Conservation (phyloP, 1,284 basidiomycete species). For the Hemileia vastatrix region DNA sequence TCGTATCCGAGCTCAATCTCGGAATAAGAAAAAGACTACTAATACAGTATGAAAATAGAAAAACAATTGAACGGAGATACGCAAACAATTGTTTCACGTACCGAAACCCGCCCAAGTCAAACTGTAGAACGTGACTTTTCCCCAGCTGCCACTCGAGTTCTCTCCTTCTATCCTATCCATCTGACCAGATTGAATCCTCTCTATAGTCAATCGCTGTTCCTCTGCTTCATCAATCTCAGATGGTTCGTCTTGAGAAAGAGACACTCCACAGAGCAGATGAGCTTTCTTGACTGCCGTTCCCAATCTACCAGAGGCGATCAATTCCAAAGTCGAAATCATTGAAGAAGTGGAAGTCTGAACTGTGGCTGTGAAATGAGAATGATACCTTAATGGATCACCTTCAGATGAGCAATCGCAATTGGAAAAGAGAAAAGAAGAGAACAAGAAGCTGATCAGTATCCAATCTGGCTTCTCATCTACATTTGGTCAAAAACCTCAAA, state of each 20-base stretch:
- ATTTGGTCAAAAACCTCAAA: constrained; percentile 24
- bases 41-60: too few species aligned
- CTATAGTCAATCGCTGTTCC: constrained; percentile 6
- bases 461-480: not conserved
- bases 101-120: too few species aligned
- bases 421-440: constrained; percentile 7
- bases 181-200: not conserved
- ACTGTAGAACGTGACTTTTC: too few species aligned
- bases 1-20: too few species aligned
- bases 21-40: too few species aligned
- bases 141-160: too few species aligned
- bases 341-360: constrained; percentile 59
- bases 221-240: constrained; percentile 8
- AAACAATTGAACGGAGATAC: too few species aligned
- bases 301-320: constrained; percentile 84
- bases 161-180: too few species aligned
- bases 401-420: not conserved
- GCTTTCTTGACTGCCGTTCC: constrained; percentile 97
- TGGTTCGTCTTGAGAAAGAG: not conserved
- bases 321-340: constrained; percentile 68
- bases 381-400: constrained; percentile 92
- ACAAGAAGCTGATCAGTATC: not conserved
- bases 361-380: constrained; percentile 85
- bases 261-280: constrained; percentile 65
- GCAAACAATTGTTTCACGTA: too few species aligned